Conservation (phyloP, 331 rosid species). For the Pyrus hybrid region DNA sequence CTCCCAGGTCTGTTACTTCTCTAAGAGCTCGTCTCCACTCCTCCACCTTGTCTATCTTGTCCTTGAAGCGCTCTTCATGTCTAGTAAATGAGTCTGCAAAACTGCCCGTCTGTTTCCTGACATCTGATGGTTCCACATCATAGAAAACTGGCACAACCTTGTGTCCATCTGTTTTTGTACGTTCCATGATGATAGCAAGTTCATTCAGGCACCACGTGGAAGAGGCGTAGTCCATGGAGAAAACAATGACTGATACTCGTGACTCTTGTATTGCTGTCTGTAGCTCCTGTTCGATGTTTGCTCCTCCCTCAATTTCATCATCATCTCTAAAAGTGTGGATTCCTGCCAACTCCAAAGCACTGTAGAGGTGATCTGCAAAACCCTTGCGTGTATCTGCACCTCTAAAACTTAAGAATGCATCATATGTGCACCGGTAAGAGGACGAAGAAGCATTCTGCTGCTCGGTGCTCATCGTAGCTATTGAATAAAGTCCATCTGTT, state of each 20-base stretch:
- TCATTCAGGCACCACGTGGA: neutral
- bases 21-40: neutral
- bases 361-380: neutral
- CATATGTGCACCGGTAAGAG: neutral
- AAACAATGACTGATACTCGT: neutral
- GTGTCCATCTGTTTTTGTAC: neutral
- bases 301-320: neutral
- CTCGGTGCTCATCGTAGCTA: neutral
- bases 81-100: neutral
- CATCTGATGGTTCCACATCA: neutral
- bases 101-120: neutral
- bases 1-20: neutral
- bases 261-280: neutral
- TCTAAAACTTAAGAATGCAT: neutral
- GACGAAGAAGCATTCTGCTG: neutral
- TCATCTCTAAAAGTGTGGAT: neutral
- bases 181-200: neutral
- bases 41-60: neutral
- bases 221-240: constrained; percentile 2
- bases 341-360: neutral
- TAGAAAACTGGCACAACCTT: neutral
- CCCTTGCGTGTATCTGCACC: neutral
- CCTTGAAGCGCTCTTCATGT: neutral
- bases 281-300: neutral
- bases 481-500: no score